A percentile compares a stretch with the other conserved stretches of the same genome.
Conservation (phyloP, 768 basidiomycete species). For the Leccinum disarticulatum region DNA sequence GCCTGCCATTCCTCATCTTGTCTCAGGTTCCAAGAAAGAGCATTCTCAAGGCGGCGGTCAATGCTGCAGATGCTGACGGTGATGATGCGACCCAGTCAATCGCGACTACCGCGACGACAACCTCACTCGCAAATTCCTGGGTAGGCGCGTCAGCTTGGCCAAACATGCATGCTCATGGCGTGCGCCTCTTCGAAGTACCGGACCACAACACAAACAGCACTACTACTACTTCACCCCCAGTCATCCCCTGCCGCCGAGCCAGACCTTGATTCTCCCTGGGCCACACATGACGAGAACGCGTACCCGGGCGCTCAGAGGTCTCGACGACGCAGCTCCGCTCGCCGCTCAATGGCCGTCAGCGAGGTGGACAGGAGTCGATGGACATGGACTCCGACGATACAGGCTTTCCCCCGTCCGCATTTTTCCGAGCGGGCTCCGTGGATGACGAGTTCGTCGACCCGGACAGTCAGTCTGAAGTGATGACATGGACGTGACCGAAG, state of each 20-base stretch:
- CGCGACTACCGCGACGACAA: constrained; percentile 54
- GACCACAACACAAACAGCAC: constrained; percentile 47
- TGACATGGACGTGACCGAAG: constrained; percentile 76
- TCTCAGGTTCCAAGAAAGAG: constrained; percentile 72
- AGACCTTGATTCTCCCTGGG: constrained; percentile 12
- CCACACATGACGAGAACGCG: constrained; percentile 61
- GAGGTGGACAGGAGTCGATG: constrained; percentile 56
- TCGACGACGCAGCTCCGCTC: constrained; percentile 57
- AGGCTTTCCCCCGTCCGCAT: constrained; percentile 47
- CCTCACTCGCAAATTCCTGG: constrained; percentile 64
- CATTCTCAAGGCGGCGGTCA: constrained; percentile 66
- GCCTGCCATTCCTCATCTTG: constrained; percentile 1
- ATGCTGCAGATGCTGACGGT: constrained; percentile 36
- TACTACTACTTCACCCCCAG: constrained; percentile 45
- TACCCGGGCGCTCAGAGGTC: constrained; percentile 54
- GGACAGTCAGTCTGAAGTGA: constrained; percentile 35
- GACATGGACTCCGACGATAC: constrained; percentile 69
- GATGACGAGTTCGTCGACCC: constrained; percentile 37
- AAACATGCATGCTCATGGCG: constrained; percentile 61
- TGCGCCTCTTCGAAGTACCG: constrained; percentile 60
- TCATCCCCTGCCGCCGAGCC: constrained; percentile 39
- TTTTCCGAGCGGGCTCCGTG: constrained; percentile 40
- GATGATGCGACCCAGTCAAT: constrained; percentile 53
- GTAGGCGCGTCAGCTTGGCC: constrained; percentile 77
- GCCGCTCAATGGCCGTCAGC: constrained; percentile 52